These are phyloP conservation scores for Fimicolochytrium jonesii DNA, from an alignment of 192 early-diverging fungal species.

Conservation along the genomic window DNA sequence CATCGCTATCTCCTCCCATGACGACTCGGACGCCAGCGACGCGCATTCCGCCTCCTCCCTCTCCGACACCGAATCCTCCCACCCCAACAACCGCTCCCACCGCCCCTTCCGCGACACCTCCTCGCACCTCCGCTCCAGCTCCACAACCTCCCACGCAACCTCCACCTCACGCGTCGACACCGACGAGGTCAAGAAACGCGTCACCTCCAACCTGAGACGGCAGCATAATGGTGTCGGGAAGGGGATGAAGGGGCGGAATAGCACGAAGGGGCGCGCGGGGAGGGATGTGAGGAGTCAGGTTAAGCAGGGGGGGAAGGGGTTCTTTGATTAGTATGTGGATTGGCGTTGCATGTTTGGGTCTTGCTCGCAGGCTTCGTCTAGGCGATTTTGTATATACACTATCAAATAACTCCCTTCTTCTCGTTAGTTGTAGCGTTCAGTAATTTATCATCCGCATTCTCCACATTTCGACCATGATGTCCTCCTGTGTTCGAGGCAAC, in stretches of 20 bases:
- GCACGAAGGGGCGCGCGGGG: constrained; percentile 14
- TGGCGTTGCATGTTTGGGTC: no score
- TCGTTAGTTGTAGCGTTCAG: no score
- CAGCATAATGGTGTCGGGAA: constrained; percentile 26
- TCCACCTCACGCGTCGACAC: constrained; percentile 17
- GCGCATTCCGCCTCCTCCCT: no score
- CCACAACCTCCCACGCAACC: background rate
- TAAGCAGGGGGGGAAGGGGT: constrained; percentile 19
- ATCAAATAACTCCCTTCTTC: no score
- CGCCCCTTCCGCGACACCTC: constrained; percentile 29
- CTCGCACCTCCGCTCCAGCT: background rate
- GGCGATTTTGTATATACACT: no score
- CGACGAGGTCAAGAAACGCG: constrained; percentile 31
- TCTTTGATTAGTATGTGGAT: constrained; percentile 3
- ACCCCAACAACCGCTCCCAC: constrained; percentile 4
- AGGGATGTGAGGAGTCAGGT: constrained; percentile 17
- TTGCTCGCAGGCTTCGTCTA: no score
- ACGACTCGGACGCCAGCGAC: constrained; percentile 4
- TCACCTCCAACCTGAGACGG: background rate
- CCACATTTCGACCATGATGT: no score
- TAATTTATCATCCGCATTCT: no score
- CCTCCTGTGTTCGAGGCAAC: no score
- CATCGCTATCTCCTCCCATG: background rate
- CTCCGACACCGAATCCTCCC: constrained; percentile 1
- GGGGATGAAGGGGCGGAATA: constrained; percentile 19